phyloP scores from a whole-genome alignment of 768 basidiomycete genomes.

The Lactifluus rugatus region DNA sequence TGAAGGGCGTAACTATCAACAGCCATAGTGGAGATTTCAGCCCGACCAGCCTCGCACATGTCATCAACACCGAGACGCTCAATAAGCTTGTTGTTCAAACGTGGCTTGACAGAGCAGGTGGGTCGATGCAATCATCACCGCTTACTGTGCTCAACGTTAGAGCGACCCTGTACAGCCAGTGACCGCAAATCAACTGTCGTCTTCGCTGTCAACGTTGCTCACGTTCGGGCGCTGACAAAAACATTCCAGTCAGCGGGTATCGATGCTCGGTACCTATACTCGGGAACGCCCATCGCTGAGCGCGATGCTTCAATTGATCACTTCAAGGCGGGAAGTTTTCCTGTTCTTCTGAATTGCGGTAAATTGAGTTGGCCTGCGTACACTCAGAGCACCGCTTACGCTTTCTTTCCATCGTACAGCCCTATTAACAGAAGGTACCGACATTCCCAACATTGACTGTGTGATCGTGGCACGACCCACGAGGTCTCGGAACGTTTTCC shows the following conservation, averaged over 20 bases:
- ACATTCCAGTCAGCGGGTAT: constrained; percentile 65
- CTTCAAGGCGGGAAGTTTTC: constrained; percentile 67
- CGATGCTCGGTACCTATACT: constrained; percentile 75
- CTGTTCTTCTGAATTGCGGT: constrained; percentile 89
- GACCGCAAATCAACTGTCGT: constrained; percentile 78
- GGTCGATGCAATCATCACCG: not conserved
- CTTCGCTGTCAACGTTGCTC: constrained; percentile 82
- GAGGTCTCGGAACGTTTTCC: constrained; percentile 77
- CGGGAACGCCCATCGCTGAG: constrained; percentile 53
- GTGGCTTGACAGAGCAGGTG: constrained; percentile 82
- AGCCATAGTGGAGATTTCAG: constrained; percentile 72
- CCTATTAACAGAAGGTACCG: constrained; percentile 87
- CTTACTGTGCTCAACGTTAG: constrained; percentile 2
- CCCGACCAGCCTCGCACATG: constrained; percentile 62
- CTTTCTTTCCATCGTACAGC: constrained; percentile 32
- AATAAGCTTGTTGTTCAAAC: constrained; percentile 71
- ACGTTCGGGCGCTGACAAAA: constrained; percentile 66
- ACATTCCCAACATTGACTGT: constrained; percentile 93
- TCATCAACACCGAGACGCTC: constrained; percentile 70
- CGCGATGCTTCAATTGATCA: constrained; percentile 52
- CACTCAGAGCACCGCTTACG: not conserved
- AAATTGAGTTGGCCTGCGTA: constrained; percentile 13
- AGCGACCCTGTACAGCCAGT: constrained; percentile 26
- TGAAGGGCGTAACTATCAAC: constrained; percentile 58
- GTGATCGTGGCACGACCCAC: constrained; percentile 84